phyloP scores from a whole-genome alignment of 306 rosid species.

The Ochetophila trinervis region DNA sequence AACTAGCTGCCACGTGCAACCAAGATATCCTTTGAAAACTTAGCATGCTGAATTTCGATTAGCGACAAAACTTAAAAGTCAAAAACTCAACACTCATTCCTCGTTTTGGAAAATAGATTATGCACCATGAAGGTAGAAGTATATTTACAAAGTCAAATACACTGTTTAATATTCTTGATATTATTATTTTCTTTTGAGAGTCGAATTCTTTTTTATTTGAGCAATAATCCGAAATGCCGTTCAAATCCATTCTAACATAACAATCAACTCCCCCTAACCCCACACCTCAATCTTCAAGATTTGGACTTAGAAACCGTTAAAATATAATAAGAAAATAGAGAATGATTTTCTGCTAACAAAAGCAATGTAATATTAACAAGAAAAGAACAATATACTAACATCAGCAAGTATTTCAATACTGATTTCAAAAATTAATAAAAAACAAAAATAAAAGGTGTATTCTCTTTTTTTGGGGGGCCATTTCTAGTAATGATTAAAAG shows the following conservation, averaged over 20 bases:
- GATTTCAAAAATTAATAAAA: background rate
- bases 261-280: background rate
- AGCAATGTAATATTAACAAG: background rate
- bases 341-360: background rate
- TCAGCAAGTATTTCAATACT: slow-evolving; percentile 5
- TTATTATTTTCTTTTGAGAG: too few species aligned
- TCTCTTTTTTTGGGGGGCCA: background rate
- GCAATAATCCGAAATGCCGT: too few species aligned
- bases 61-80: slow-evolving; percentile 2
- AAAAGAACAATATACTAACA: background rate
- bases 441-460: background rate
- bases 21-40: slow-evolving; percentile 2
- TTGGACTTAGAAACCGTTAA: background rate
- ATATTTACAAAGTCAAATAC: too few species aligned
- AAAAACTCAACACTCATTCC: slow-evolving; percentile 4
- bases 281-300: background rate
- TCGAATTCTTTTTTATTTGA: too few species aligned
- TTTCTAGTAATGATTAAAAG: background rate
- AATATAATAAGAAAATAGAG: background rate
- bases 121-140: slow-evolving; percentile 11
- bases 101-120: slow-evolving; percentile 13
- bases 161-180: too few species aligned
- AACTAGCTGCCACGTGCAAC: slow-evolving; percentile 30
- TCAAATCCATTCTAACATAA: background rate
- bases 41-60: slow-evolving; percentile 4